Conservation (phyloP, 306 rosid genomes). For the Cicer arietinum region DNA sequence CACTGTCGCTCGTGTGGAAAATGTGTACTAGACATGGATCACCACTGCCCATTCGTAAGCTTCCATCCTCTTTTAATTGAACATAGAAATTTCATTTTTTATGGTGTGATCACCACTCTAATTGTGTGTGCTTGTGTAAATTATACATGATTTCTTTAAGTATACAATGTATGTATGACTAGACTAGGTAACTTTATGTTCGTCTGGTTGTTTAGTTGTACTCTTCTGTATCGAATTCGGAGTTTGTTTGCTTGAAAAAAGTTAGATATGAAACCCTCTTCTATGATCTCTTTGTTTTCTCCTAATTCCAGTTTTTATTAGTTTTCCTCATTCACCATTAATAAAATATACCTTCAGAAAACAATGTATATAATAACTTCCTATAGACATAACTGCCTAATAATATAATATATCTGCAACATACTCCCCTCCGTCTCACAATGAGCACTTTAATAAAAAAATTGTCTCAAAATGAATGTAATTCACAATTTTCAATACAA, state of each 20-base stretch:
- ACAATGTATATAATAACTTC: too few relatives aligned
- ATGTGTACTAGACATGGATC: slow-evolving; percentile 96
- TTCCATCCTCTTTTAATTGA: slow-evolving; percentile 39
- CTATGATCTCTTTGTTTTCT: slow-evolving; percentile 8
- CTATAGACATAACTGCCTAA: too few relatives aligned
- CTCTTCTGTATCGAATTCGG: slow-evolving; percentile 7
- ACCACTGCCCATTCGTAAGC: slow-evolving; percentile 98
- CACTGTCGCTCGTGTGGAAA: slow-evolving; percentile 87
- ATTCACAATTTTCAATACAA: too few relatives aligned
- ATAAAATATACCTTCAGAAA: slow-evolving; percentile 1
- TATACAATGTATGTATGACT: neutral
- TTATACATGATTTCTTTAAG: slow-evolving; percentile 15
- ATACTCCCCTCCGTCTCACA: too few relatives aligned
- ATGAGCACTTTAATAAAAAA: too few relatives aligned
- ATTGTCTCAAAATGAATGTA: too few relatives aligned
- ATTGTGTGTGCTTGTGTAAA: neutral
- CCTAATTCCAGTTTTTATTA: neutral
- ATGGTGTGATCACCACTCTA: slow-evolving; percentile 4
- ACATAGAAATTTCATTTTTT: slow-evolving; percentile 14
- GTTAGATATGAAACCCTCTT: slow-evolving; percentile 20
- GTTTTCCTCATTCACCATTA: neutral
- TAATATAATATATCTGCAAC: too few relatives aligned
- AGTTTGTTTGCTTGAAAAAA: neutral
- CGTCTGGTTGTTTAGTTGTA: slow-evolving; percentile 16
- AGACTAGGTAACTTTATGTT: neutral